Base-by-base conservation (phyloP, 768 basidiomycete genomes). In the Tricholoma sp. region DNA sequence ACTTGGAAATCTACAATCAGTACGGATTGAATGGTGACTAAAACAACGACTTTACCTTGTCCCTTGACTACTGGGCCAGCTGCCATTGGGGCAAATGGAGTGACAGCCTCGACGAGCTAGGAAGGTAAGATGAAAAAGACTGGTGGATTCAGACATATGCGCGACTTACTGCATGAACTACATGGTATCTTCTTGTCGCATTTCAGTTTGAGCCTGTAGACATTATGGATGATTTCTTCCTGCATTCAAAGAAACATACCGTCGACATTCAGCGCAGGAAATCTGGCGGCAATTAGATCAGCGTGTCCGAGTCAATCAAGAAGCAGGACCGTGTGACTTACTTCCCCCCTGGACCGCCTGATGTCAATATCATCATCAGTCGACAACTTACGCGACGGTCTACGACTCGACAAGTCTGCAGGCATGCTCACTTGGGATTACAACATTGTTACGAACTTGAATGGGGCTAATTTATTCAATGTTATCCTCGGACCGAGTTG, bases 161-260 rank as follows among this genome's bases (percentile, higher is more conserved):
- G 33, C 33, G 44, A 58, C 72, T 61, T 61, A 80, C 78, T 72
- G 63, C 84, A 85, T 33, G 83, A 84, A 50, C 79, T 74, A 59
- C 82, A 85, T 1, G 84, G 84, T 13, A 78, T 54, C 59, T 84
- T 82, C 63, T 83, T 85, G 62, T 85, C 83, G 57, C 84, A 86
- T 66, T 82, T 85, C 8, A 86, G 72, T 62, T 86, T 86, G 47
- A 85, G 68, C 54, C 84, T 84, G 33, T 1, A 54, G 28, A 15
- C 36, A 18, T 7, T 41, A 34, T 11, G 42, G 53, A 32, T 39
- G 2, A 42, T 42, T 17, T 6, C 15, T 44, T n/a, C 31, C 11
- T 17, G 50, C 24, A 5, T 42, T 24, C 20, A 29, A 33, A 33
- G 34, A 18, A 29, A 53, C 63, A 37, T 60, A 78, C 83, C 84